Evolutionary conservation across 371 early-diverging fungal genomes (phyloP), one percentile per base, ranked within the genome.

Genomic region (Mucor racemosus): DNA sequence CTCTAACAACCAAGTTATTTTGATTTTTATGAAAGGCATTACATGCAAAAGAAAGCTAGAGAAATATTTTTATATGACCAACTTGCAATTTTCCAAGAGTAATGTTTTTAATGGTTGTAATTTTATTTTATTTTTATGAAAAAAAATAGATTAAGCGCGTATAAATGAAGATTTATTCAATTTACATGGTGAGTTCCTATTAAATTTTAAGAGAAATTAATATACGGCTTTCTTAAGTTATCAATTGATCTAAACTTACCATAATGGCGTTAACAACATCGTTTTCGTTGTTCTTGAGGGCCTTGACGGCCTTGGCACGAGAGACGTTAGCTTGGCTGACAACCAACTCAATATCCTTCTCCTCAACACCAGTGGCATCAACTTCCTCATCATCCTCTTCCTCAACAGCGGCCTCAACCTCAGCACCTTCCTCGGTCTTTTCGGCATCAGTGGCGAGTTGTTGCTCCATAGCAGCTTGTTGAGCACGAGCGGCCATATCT

Each of bases 241-340:
- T 17, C 34, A 42, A 41, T 9, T 11, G 13, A 44, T 33, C 5
- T 53, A 11, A 44, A 39, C 73, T 69, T 76, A 79, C 91, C 95
- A 98, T 97, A 86, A 97, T 97, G 75, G 97, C 95, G 78, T 95
- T 95, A 75, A 98, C 95, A 71, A 98, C 91, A 80, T 98, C 99
- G 80, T 88, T 91, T 77, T 89, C 82, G 88, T 94, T 92, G 74
- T 86, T 82, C 86, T 90, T 91, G 67, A 94, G 82, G 46, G 97
- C 97, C 88, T 91, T 92, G 80, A 97, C 85, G 44, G 98, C 99
- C 89, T 95, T 92, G 81, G 87, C 74, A 63, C 97, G 91, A 68
- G 90, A 85, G 69, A 90, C 92, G 76, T 88, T 89, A 73, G 97
- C 94, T 89, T 98, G 97, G 67, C 76, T 76, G 84, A 97, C 90